phyloP scores from a whole-genome alignment of 352 stramenopile genomes.

The Pythium aphanidermatum region DNA sequence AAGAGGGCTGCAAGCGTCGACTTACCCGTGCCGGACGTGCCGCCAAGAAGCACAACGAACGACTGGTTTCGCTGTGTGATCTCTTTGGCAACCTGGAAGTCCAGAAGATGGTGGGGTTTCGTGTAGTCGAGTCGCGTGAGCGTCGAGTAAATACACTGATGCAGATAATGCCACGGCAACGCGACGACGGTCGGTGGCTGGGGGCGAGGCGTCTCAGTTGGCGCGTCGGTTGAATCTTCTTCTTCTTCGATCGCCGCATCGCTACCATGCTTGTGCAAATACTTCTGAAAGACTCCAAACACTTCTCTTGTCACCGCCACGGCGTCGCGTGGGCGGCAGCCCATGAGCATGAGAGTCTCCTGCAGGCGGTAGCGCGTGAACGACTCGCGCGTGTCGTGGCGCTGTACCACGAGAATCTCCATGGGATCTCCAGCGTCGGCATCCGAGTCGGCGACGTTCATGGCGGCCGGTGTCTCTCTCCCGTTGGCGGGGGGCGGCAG shows the following conservation, averaged over 20 bases:
- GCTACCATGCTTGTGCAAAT: slow-evolving; percentile 24
- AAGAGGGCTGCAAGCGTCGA: slow-evolving; percentile 80
- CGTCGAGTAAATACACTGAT: slow-evolving; percentile 79
- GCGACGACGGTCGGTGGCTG: slow-evolving; percentile 9
- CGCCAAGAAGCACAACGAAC: slow-evolving; percentile 82
- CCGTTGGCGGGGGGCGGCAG: too few species aligned
- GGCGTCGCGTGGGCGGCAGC: slow-evolving; percentile 68
- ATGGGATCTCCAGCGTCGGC: slow-evolving; percentile 63
- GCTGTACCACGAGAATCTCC: slow-evolving; percentile 64
- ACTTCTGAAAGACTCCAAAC: slow-evolving; percentile 55
- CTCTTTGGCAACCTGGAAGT: slow-evolving; percentile 81
- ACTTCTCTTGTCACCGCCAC: slow-evolving; percentile 63
- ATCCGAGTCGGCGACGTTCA: slow-evolving; percentile 54
- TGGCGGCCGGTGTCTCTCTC: too few species aligned
- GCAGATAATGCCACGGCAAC: slow-evolving; percentile 66
- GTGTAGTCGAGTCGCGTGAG: slow-evolving; percentile 76
- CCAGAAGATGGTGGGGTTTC: slow-evolving; percentile 79
- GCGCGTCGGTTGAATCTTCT: background rate
- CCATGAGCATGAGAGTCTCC: slow-evolving; percentile 87
- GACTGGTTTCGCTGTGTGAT: slow-evolving; percentile 82
- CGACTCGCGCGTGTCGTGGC: slow-evolving; percentile 39
- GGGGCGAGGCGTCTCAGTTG: background rate
- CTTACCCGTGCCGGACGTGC: slow-evolving; percentile 81
- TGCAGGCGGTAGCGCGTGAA: slow-evolving; percentile 83
- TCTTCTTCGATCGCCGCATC: too few species aligned